Percentiles rank a stretch among this genome's conserved stretches.
These are phyloP conservation scores for Eustoma russellianum DNA, from an alignment of 257 asterid genomes.

Conservation along the genomic window DNA sequence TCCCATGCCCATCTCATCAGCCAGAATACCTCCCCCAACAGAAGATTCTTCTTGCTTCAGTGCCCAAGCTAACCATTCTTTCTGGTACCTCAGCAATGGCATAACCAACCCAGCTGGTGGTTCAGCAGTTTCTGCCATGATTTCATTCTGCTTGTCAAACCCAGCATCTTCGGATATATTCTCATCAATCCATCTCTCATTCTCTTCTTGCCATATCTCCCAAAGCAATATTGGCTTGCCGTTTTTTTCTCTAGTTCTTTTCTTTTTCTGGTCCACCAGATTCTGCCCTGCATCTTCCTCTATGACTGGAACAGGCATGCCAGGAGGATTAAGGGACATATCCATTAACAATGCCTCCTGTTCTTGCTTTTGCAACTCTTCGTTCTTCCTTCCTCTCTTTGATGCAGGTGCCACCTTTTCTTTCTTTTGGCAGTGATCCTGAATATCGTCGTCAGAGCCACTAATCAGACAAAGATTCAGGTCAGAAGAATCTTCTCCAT, in stretches of 20 bases:
- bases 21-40: slow-evolving; percentile 83
- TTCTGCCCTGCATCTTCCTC: slow-evolving; percentile 1
- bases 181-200: slow-evolving; percentile 55
- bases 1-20: slow-evolving; percentile 99
- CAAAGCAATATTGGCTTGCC: slow-evolving; percentile 54
- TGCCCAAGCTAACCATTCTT: slow-evolving; percentile 96
- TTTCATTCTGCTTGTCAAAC: slow-evolving; percentile 48
- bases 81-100: slow-evolving; percentile 80
- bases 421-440: slow-evolving; percentile 7
- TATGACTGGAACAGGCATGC: not conserved
- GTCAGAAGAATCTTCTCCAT: not conserved
- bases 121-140: slow-evolving; percentile 46
- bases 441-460: slow-evolving; percentile 1
- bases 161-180: slow-evolving; percentile 41
- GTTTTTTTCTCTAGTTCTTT: slow-evolving; percentile 30
- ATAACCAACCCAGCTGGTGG: slow-evolving; percentile 63
- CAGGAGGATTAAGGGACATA: not conserved
- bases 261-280: slow-evolving; percentile 17
- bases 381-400: not conserved
- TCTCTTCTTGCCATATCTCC: slow-evolving; percentile 69
- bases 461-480: slow-evolving; percentile 1
- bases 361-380: slow-evolving; percentile 1
- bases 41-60: slow-evolving; percentile 80
- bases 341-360: not conserved
- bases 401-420: slow-evolving; percentile 5